Conservation (phyloP, 2,329 filamentous ascomycete species). For the Colletotrichum navitas region DNA sequence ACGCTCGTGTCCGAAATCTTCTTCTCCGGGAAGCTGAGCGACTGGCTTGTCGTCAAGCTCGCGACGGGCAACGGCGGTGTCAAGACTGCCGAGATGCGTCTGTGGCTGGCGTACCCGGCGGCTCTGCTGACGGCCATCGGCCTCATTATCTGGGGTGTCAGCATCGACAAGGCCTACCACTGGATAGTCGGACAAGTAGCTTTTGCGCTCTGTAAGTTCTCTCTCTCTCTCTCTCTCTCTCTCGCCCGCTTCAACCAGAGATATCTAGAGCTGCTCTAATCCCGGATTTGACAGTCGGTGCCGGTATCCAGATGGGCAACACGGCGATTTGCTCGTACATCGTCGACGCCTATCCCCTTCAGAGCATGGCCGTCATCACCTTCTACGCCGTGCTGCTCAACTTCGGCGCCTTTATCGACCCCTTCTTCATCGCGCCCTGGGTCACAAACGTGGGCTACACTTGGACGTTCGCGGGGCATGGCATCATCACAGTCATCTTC, state of each 20-base stretch:
- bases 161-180: constrained; percentile 64
- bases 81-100: constrained; percentile 65
- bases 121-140: constrained; percentile 61
- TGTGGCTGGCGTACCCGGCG: constrained; percentile 69
- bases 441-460: constrained; percentile 59
- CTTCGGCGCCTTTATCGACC: constrained; percentile 59
- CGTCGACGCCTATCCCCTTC: constrained; percentile 67
- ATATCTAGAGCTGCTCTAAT: not conserved
- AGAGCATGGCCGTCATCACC: constrained; percentile 66
- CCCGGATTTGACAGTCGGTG: constrained; percentile 55
- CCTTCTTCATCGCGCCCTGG: constrained; percentile 65
- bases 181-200: constrained; percentile 70
- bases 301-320: constrained; percentile 69
- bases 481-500: constrained; percentile 58
- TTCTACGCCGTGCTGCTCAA: constrained; percentile 69
- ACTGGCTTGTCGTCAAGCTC: constrained; percentile 61
- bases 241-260: no score
- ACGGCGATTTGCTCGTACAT: constrained; percentile 65
- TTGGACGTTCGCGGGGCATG: constrained; percentile 64
- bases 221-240: not conserved
- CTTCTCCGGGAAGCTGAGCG: constrained; percentile 66
- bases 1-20: constrained; percentile 64
- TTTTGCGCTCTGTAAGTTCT: constrained; percentile 64
- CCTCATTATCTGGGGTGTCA: constrained; percentile 67
- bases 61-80: constrained; percentile 57